phyloP scores from a whole-genome alignment of 805 yeast genomes.

The Yarrowia sp. region DNA sequence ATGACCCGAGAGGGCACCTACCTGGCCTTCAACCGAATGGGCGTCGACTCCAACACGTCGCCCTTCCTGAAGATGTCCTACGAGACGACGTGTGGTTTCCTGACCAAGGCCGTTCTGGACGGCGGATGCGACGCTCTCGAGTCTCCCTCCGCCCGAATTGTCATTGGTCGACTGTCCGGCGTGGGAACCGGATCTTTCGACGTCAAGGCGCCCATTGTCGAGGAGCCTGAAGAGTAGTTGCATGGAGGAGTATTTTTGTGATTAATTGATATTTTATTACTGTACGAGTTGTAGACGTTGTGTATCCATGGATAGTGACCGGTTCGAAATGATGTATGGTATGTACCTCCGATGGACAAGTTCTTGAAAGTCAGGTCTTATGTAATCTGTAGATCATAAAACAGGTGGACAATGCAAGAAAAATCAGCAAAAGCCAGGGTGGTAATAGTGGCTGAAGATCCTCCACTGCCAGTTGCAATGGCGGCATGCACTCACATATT shows the following conservation, averaged over 20 bases:
- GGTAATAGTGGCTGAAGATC: too few species aligned
- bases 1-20: slow-evolving; percentile 99
- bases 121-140: slow-evolving; percentile 85
- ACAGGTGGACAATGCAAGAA: too few species aligned
- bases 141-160: slow-evolving; percentile 91
- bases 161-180: slow-evolving; percentile 81
- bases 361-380: too few species aligned
- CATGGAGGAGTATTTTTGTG: slow-evolving; percentile 8
- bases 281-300: too few species aligned
- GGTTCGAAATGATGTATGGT: too few species aligned
- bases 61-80: slow-evolving; percentile 98
- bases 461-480: too few species aligned
- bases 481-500: too few species aligned
- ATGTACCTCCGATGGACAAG: too few species aligned
- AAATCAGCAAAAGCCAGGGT: too few species aligned
- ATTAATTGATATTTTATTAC: slow-evolving; percentile 4
- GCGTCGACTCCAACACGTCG: slow-evolving; percentile 92
- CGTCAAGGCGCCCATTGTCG: slow-evolving; percentile 42
- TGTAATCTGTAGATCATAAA: too few species aligned
- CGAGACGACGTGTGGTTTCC: slow-evolving; percentile 96
- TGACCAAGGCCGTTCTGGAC: slow-evolving; percentile 93
- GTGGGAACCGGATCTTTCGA: slow-evolving; percentile 98
- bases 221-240: slow-evolving; percentile 20
- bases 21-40: slow-evolving; percentile 96
- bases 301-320: too few species aligned